Evolutionary conservation across 306 rosid species (phyloP), one percentile per base, ranked within the genome.

Genomic region (Cucurbita moschata): DNA sequence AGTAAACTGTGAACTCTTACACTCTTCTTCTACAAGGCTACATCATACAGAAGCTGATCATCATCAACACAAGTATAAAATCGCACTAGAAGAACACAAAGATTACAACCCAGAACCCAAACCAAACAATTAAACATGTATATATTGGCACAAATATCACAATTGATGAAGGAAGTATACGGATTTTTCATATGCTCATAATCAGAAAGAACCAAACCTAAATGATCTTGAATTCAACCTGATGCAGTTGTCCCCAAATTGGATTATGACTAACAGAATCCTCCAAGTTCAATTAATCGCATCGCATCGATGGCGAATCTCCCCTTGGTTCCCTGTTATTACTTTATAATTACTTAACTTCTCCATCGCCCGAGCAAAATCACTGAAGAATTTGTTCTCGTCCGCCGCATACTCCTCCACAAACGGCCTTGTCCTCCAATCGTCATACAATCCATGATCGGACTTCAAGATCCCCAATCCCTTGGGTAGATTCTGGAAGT

Each of bases 251-350:
- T 21, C 55, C 19, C 55, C 38, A 12, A 43, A 19, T 21, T 18
- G 54, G 7, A 66, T 44, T 39, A 21, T 44, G 18, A 44, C 12
- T 6, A 21, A 43, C 55, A 46, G 72, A 67, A 44, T 39, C 46
- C n/a, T 54, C 37, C 8, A 6, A 38, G 65, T 72, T 80, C 68
- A 92, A 79, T 92, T 92, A 65, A 90, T 63, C 63, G 81, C 88
- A 77, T 92, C 98, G 70, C 98, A 92, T 73, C 96, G 82, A 64
- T 85, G 90, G 55, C 98, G 83, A 78, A 92, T 90, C 85, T 92
- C 96, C 21, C 98, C 98, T 21, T 23, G 78, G 61, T 84, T 78
- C 16, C 96, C 96, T 0, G 96, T 88, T 39, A 83, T 52, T 11
- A 92, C 84, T 2, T 86, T 84, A 55, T 84, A 72, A 16, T 83